Percentiles rank a stretch among this genome's conserved stretches.
Conservation (phyloP, 2,329 filamentous ascomycete species). For the Dryadomyces quercivorus region DNA sequence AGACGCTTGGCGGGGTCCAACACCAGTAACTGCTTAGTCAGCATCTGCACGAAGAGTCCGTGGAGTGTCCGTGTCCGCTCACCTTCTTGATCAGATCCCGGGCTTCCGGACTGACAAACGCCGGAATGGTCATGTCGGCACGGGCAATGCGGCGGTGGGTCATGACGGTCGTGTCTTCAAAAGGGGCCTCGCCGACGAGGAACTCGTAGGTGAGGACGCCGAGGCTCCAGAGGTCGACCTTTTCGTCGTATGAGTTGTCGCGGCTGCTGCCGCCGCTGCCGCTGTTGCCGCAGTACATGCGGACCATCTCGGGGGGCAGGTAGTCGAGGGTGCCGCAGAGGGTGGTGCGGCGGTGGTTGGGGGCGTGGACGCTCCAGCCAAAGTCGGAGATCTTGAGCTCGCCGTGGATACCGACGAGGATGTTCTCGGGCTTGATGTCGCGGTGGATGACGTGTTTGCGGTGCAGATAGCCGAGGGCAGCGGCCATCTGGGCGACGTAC, state of each 20-base stretch:
- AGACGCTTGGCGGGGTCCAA: constrained; percentile 91
- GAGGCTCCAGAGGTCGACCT: constrained; percentile 92
- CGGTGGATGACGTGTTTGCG: constrained; percentile 96
- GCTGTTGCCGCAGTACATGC: constrained; percentile 28
- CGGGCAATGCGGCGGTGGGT: constrained; percentile 81
- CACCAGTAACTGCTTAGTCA: constrained; percentile 56
- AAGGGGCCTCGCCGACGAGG: constrained; percentile 87
- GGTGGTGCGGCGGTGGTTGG: constrained; percentile 84
- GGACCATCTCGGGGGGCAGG: constrained; percentile 95
- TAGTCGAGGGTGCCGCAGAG: constrained; percentile 98
- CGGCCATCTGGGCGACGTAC: constrained; percentile 86
- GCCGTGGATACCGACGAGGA: constrained; percentile 87
- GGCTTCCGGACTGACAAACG: constrained; percentile 81
- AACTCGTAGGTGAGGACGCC: constrained; percentile 96
- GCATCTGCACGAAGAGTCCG: neutral
- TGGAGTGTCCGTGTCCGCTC: constrained; percentile 10
- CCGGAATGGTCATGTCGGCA: constrained; percentile 85
- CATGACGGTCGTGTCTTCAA: constrained; percentile 91
- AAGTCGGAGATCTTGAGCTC: constrained; percentile 99
- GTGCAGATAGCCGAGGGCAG: constrained; percentile 78
- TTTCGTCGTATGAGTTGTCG: constrained; percentile 86
- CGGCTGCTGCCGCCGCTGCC: constrained; percentile 31
- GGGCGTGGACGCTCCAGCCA: constrained; percentile 95
- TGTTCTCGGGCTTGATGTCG: constrained; percentile 97
- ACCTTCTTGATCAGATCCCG: constrained; percentile 87